Evolutionary conservation across 805 yeast genomes (phyloP).

Genomic region (Nematodospora valgi): DNA sequence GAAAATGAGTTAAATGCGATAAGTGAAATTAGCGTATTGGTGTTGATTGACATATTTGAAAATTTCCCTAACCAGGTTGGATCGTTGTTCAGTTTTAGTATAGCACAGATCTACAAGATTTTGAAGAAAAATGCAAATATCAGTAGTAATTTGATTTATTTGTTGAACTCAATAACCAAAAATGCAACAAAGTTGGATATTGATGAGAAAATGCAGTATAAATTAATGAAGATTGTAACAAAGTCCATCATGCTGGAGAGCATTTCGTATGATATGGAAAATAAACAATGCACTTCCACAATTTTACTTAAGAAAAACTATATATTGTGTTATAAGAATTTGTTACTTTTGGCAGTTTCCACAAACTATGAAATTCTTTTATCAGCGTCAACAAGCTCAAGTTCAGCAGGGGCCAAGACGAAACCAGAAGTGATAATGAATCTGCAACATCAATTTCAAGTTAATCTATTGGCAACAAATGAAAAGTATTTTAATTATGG

Average conservation of each 20-base stretch:
- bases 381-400: conserved; percentile 30
- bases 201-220: conserved; percentile 38
- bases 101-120: conserved; percentile 35
- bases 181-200: conserved; percentile 35
- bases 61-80: conserved; percentile 33
- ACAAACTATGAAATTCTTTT: conserved; percentile 37
- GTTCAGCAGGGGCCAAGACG: conserved; percentile 36
- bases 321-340: conserved; percentile 27
- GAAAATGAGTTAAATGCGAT: conserved; percentile 14
- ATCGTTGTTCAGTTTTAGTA: conserved; percentile 32
- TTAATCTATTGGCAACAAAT: conserved; percentile 22
- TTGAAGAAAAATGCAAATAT: conserved; percentile 31
- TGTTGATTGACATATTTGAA: conserved; percentile 38
- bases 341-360: conserved; percentile 29
- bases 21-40: conserved; percentile 18
- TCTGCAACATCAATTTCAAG: conserved; percentile 38
- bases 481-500: conserved; percentile 29
- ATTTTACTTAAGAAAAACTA: conserved; percentile 30
- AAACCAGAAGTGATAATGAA: conserved; percentile 41
- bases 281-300: conserved; percentile 15
- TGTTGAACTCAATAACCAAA: conserved; percentile 29
- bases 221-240: conserved; percentile 28
- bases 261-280: conserved; percentile 17
- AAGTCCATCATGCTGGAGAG: conserved; percentile 23
- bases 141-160: conserved; percentile 24